Conservation (phyloP, 371 early-diverging fungal species). For the Apophysomyces sp. region DNA sequence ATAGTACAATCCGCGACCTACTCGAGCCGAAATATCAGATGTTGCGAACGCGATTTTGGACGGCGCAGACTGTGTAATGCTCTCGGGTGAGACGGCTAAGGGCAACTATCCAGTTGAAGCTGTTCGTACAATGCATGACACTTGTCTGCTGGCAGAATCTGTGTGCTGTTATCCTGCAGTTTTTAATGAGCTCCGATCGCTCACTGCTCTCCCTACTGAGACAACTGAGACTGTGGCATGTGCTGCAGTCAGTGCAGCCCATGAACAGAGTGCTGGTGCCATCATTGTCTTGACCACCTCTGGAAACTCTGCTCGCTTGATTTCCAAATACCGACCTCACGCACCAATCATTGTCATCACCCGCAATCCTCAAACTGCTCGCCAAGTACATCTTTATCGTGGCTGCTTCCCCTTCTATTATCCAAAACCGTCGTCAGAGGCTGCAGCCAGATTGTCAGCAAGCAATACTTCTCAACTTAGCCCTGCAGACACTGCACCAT, state of each 20-base stretch:
- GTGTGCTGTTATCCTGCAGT: slow-evolving; percentile 76
- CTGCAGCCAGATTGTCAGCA: slow-evolving; percentile 18
- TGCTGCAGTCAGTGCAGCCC: slow-evolving; percentile 88
- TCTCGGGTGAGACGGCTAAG: slow-evolving; percentile 98
- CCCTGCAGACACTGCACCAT: slow-evolving; percentile 48
- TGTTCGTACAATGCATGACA: slow-evolving; percentile 77
- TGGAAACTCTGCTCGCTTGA: slow-evolving; percentile 86
- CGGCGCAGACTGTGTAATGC: slow-evolving; percentile 98
- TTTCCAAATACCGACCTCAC: slow-evolving; percentile 94
- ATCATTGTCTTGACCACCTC: slow-evolving; percentile 84
- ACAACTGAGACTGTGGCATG: slow-evolving; percentile 94
- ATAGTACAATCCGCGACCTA: slow-evolving; percentile 90
- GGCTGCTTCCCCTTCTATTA: slow-evolving; percentile 93
- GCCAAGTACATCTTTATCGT: slow-evolving; percentile 85
- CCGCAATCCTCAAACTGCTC: slow-evolving; percentile 80
- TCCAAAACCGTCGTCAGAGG: slow-evolving; percentile 48
- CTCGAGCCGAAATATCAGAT: slow-evolving; percentile 98
- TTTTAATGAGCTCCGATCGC: slow-evolving; percentile 78
- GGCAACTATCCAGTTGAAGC: slow-evolving; percentile 81
- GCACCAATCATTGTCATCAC: slow-evolving; percentile 94
- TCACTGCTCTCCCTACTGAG: slow-evolving; percentile 73
- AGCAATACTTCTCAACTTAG: slow-evolving; percentile 21
- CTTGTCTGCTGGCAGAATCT: slow-evolving; percentile 74
- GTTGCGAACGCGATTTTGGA: slow-evolving; percentile 98
- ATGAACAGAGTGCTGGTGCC: slow-evolving; percentile 83